These are phyloP conservation scores for Echeveria elegans DNA, from an alignment of 164 flowering plant species.

Conservation along the genomic window DNA sequence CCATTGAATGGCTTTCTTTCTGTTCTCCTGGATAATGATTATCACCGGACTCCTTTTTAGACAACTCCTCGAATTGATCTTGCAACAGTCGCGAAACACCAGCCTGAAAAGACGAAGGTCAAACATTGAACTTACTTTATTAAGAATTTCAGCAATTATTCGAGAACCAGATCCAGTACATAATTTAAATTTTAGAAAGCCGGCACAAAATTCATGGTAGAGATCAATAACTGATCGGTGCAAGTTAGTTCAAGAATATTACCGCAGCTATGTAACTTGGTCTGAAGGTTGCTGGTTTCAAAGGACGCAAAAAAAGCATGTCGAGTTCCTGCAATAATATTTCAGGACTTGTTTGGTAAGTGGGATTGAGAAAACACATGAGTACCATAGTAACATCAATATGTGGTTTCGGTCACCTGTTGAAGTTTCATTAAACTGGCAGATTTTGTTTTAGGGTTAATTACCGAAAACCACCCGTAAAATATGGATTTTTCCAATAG, in stretches of 20 bases:
- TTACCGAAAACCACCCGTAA: no score
- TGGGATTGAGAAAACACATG: not conserved
- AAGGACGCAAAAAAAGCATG: slow-evolving; percentile 53
- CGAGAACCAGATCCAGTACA: no score
- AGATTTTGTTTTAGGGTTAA: slow-evolving; percentile 43
- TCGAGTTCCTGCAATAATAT: slow-evolving; percentile 65
- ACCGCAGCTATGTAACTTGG: slow-evolving; percentile 88
- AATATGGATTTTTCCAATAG: no score
- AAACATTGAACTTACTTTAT: no score
- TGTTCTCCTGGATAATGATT: slow-evolving; percentile 12
- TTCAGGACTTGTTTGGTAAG: not conserved
- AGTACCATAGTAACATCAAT: not conserved
- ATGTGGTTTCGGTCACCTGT: slow-evolving; percentile 37
- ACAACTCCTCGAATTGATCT: slow-evolving; percentile 64
- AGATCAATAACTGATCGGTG: no score
- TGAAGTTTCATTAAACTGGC: slow-evolving; percentile 50
- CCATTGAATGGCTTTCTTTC: slow-evolving; percentile 49
- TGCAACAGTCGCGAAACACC: slow-evolving; percentile 82
- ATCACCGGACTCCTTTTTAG: slow-evolving; percentile 32
- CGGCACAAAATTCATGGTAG: not conserved
- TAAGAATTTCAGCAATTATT: not conserved
- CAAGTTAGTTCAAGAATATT: no score
- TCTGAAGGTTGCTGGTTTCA: slow-evolving; percentile 78
- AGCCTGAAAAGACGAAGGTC: slow-evolving; percentile 34
- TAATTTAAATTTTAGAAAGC: no score